These are phyloP conservation scores for Aspergillus felis DNA, from an alignment of 2,329 filamentous ascomycete genomes.

Conservation along the genomic window DNA sequence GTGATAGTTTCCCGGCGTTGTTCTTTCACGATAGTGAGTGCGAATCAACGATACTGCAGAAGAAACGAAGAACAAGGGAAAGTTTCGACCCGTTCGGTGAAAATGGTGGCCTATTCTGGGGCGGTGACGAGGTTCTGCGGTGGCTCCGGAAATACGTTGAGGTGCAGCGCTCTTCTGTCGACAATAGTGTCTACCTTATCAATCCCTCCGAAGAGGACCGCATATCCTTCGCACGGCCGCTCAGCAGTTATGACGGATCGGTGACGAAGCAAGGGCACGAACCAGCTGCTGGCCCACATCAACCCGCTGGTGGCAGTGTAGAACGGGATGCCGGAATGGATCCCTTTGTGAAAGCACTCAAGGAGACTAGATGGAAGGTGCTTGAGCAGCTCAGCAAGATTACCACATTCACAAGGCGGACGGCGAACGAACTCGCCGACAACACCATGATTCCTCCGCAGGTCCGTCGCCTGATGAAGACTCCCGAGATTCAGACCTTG, in stretches of 20 bases:
- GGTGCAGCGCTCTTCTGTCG: slow-evolving; percentile 78
- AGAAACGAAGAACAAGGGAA: slow-evolving; percentile 78
- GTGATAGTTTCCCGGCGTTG: slow-evolving; percentile 89
- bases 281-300: slow-evolving; percentile 31
- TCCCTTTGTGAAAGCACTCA: slow-evolving; percentile 86
- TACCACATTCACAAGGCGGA: slow-evolving; percentile 88
- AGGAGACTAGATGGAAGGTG: slow-evolving; percentile 93
- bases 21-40: slow-evolving; percentile 99
- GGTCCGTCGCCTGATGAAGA: slow-evolving; percentile 76
- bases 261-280: slow-evolving; percentile 30
- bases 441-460: slow-evolving; percentile 89
- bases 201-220: slow-evolving; percentile 84
- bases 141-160: slow-evolving; percentile 84
- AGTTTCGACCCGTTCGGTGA: slow-evolving; percentile 88
- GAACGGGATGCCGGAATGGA: slow-evolving; percentile 75
- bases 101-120: slow-evolving; percentile 83
- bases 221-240: slow-evolving; percentile 63
- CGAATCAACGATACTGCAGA: slow-evolving; percentile 89
- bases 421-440: slow-evolving; percentile 86
- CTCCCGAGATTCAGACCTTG: slow-evolving; percentile 89
- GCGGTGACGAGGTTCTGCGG: slow-evolving; percentile 86
- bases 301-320: slow-evolving; percentile 18
- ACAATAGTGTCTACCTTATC: slow-evolving; percentile 86
- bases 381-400: slow-evolving; percentile 97
- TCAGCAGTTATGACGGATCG: slow-evolving; percentile 40